These are phyloP conservation scores for Ulvella scutata DNA, from an alignment of 139 green algal species.

Conservation along the genomic window DNA sequence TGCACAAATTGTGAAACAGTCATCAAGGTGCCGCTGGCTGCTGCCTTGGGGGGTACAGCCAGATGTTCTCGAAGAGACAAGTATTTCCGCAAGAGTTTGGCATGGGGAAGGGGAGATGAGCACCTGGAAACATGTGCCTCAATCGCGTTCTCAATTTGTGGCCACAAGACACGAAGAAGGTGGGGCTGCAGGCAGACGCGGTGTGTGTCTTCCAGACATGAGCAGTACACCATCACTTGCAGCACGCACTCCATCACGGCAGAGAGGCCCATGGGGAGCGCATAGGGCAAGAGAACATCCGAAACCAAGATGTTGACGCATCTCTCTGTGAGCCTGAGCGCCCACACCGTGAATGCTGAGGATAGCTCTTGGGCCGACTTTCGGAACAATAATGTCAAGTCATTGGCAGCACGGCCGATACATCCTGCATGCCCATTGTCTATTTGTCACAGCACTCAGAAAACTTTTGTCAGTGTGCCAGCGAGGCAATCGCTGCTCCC, in stretches of 20 bases:
- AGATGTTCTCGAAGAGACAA: no score
- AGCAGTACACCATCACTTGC: slow-evolving; percentile 1
- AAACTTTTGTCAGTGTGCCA: no score
- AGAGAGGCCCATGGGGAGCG: background rate
- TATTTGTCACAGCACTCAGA: no score
- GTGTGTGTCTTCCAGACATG: background rate
- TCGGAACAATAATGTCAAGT: background rate
- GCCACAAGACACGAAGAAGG: background rate
- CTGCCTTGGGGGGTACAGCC: no score
- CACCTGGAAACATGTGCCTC: background rate
- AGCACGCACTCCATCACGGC: background rate
- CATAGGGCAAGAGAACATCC: background rate
- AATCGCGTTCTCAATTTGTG: background rate
- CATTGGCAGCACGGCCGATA: background rate
- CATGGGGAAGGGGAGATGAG: background rate
- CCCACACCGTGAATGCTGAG: background rate
- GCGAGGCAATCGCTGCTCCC: no score
- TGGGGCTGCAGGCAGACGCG: background rate
- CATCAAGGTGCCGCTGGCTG: no score
- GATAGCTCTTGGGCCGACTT: background rate
- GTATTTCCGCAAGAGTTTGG: no score
- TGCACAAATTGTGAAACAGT: no score
- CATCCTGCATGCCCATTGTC: background rate
- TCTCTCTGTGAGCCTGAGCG: background rate
- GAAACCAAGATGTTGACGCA: background rate